Conservation (phyloP, 768 basidiomycete species). For the Rhodosporidiobolus sp. region DNA sequence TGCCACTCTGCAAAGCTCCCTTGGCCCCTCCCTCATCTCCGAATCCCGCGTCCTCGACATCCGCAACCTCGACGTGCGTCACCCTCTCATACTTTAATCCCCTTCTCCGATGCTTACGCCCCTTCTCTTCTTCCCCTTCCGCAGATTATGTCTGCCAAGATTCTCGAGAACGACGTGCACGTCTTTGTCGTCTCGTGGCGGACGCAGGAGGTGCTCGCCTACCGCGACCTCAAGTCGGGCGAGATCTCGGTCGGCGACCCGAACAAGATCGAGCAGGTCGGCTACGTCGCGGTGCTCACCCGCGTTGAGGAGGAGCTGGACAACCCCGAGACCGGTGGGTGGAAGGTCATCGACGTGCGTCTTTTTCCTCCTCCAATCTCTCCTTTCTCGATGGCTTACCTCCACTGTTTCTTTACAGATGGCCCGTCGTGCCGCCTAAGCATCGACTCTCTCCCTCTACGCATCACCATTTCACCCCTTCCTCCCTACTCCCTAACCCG, state of each 20-base stretch:
- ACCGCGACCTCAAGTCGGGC: conserved; percentile 83
- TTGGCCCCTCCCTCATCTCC: conserved; percentile 81
- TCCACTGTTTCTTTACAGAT: conserved; percentile 9
- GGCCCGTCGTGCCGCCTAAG: conserved; percentile 33
- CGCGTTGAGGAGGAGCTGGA: conserved; percentile 80
- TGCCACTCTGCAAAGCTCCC: conserved; percentile 94
- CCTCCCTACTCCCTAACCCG: neutral
- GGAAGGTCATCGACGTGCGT: conserved; percentile 91
- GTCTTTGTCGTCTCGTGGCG: conserved; percentile 87
- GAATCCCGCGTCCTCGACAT: conserved; percentile 96
- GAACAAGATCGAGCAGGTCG: conserved; percentile 86
- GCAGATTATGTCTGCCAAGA: conserved; percentile 77
- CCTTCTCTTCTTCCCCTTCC: neutral
- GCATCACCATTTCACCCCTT: neutral
- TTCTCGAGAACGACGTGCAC: conserved; percentile 81
- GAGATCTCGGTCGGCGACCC: conserved; percentile 84
- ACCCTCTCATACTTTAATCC: too few species aligned
- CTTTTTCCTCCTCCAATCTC: neutral
- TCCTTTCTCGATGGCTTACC: neutral
- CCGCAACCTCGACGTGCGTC: conserved; percentile 86
- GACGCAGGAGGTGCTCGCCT: conserved; percentile 89
- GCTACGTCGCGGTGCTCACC: conserved; percentile 87
- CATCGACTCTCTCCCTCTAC: too few species aligned
- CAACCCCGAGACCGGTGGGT: conserved; percentile 92
- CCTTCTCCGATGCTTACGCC: too few species aligned